These are phyloP conservation scores for Aspergillus kassunensis DNA, from an alignment of 495 filamentous ascomycete genomes.

Conservation along the genomic window DNA sequence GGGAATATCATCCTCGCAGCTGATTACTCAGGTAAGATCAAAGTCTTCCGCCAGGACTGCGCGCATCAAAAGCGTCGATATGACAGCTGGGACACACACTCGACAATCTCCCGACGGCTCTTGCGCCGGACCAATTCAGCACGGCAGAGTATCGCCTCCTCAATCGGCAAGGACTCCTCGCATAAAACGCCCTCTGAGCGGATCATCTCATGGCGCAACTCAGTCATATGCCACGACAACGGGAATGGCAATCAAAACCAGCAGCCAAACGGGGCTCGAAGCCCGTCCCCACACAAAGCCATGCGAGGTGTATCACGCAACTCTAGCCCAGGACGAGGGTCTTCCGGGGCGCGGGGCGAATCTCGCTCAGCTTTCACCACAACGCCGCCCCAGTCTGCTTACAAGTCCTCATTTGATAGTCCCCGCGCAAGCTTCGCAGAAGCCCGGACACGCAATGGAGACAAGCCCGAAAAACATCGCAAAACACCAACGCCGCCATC, in stretches of 20 bases:
- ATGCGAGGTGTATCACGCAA: constrained; percentile 24
- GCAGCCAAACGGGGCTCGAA: constrained; percentile 42
- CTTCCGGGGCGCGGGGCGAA: constrained; percentile 18
- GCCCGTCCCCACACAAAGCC: constrained; percentile 56
- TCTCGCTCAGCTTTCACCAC: constrained; percentile 31
- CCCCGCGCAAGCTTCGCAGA: constrained; percentile 19
- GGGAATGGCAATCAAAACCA: constrained; percentile 38
- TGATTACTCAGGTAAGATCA: constrained; percentile 83
- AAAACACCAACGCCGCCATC: background rate
- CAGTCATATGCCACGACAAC: constrained; percentile 54
- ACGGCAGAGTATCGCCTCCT: constrained; percentile 49
- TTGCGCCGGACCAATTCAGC: constrained; percentile 65
- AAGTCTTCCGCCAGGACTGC: constrained; percentile 92
- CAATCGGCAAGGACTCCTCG: constrained; percentile 40
- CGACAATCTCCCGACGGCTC: constrained; percentile 72
- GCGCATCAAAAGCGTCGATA: constrained; percentile 59
- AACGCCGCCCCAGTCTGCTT: constrained; percentile 36
- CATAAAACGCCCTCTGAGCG: constrained; percentile 68
- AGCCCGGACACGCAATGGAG: constrained; percentile 3
- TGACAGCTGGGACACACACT: constrained; percentile 54
- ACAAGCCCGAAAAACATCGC: background rate
- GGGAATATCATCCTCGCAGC: constrained; percentile 93
- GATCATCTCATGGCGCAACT: constrained; percentile 91
- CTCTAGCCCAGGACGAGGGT: constrained; percentile 22
- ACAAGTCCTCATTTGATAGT: constrained; percentile 29